These are phyloP conservation scores for Cytidiella melzeri DNA, from an alignment of 768 basidiomycete genomes.

Conservation along the genomic window DNA sequence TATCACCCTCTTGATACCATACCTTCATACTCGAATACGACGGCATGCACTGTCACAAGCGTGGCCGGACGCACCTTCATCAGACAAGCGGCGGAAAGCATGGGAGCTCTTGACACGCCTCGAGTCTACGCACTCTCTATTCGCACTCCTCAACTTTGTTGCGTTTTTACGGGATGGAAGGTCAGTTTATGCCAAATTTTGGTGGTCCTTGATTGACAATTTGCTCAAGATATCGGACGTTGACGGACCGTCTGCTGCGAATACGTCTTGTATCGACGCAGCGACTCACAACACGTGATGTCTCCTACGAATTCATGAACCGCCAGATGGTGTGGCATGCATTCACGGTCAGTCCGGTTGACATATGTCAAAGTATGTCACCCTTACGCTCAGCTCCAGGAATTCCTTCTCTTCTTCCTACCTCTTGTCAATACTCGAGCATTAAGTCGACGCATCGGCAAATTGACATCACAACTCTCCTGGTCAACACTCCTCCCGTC, in stretches of 20 bases:
- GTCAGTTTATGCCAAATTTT: constrained; percentile 38
- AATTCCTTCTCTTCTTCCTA: constrained; percentile 89
- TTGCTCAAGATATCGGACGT: constrained; percentile 70
- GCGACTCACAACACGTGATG: constrained; percentile 65
- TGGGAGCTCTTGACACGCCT: constrained; percentile 65
- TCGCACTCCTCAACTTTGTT: constrained; percentile 70
- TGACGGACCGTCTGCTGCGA: constrained; percentile 70
- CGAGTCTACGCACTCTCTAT: constrained; percentile 59
- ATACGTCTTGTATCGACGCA: constrained; percentile 73
- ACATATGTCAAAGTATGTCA: neutral
- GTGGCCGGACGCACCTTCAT: constrained; percentile 88
- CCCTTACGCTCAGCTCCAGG: constrained; percentile 39
- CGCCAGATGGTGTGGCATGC: constrained; percentile 99
- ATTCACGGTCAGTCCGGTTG: constrained; percentile 82
- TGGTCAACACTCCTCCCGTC: constrained; percentile 26
- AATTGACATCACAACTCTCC: constrained; percentile 24
- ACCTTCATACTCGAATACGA: constrained; percentile 70
- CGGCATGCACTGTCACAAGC: constrained; percentile 71
- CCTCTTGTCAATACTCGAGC: constrained; percentile 73
- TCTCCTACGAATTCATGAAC: constrained; percentile 99
- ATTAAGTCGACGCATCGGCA: constrained; percentile 51
- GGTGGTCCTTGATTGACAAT: neutral
- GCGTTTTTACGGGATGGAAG: constrained; percentile 82
- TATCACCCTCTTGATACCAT: constrained; percentile 72
- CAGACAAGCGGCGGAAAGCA: constrained; percentile 62